These are phyloP conservation scores for Magnolia officinalis DNA, from an alignment of 164 flowering plant genomes.

Conservation along the genomic window DNA sequence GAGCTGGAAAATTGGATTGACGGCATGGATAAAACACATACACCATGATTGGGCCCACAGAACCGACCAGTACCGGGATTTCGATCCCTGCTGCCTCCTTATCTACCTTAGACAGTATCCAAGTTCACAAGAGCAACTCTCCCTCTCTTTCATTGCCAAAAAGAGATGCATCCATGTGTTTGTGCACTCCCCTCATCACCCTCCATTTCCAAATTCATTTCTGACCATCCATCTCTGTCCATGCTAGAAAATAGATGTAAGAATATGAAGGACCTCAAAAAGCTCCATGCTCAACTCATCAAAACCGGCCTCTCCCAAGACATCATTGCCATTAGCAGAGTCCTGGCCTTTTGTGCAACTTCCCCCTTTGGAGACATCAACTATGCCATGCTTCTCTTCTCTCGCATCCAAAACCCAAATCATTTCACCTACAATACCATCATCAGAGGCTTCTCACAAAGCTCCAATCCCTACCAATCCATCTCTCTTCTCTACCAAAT, in stretches of 20 bases:
- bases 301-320: slow-evolving; percentile 36
- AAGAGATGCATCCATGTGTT: background rate
- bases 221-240: slow-evolving; percentile 44
- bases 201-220: slow-evolving; percentile 47
- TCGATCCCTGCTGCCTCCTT: too few relatives aligned
- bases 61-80: too few relatives aligned
- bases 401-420: slow-evolving; percentile 46
- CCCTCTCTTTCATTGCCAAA: too few relatives aligned
- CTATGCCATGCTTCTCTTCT: slow-evolving; percentile 60
- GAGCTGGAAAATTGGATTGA: too few relatives aligned
- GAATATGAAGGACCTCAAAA: slow-evolving; percentile 57
- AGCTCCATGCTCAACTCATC: slow-evolving; percentile 67
- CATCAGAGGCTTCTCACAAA: slow-evolving; percentile 62
- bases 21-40: too few relatives aligned
- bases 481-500: slow-evolving; percentile 52
- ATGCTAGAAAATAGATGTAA: slow-evolving; percentile 49
- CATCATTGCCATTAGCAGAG: slow-evolving; percentile 42
- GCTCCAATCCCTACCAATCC: slow-evolving; percentile 54
- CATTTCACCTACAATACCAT: slow-evolving; percentile 69
- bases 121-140: too few relatives aligned
- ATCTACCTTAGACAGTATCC: too few relatives aligned
- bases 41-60: too few relatives aligned
- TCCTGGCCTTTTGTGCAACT: slow-evolving; percentile 54
- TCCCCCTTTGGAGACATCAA: slow-evolving; percentile 47
- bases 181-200: slow-evolving; percentile 5